Evolutionary conservation across 2,329 filamentous ascomycete species (phyloP).

Genomic region (Ophiocordyceps robertsii): DNA sequence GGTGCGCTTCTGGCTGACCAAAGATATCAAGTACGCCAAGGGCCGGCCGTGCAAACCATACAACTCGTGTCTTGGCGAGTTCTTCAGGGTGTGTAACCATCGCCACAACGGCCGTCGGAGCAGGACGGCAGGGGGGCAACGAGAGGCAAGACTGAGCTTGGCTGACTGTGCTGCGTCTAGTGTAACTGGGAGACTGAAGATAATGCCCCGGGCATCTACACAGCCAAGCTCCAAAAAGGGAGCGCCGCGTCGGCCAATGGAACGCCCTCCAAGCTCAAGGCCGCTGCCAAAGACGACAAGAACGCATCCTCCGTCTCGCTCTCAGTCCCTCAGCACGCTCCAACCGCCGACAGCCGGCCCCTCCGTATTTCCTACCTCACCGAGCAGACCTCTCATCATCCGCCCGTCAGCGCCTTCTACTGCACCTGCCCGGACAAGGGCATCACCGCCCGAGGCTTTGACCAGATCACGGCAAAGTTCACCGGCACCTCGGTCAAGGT

Average conservation of each 20-base stretch:
- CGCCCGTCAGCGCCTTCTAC: conserved; percentile 91
- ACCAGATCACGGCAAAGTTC: conserved; percentile 95
- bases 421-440: conserved; percentile 87
- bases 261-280: conserved; percentile 34
- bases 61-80: conserved; percentile 92
- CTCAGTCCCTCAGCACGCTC: conserved; percentile 34
- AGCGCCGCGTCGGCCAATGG: conserved; percentile 23
- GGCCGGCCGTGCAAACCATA: conserved; percentile 98
- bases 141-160: neutral
- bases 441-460: conserved; percentile 76
- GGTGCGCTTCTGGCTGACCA: conserved; percentile 95
- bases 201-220: conserved; percentile 52
- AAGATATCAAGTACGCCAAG: conserved; percentile 97
- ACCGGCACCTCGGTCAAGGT: conserved; percentile 92
- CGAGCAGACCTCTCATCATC: conserved; percentile 96
- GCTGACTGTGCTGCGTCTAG: conserved; percentile 24
- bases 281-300: conserved; percentile 27
- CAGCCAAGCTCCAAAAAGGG: conserved; percentile 23
- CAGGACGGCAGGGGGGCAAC: neutral
- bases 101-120: neutral
- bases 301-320: conserved; percentile 34
- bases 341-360: conserved; percentile 29
- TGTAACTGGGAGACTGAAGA: conserved; percentile 94
- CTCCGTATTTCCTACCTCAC: conserved; percentile 87
- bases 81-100: conserved; percentile 61